Evolutionary conservation across 805 yeast species (phyloP).

Genomic region (Wickerhamiella azymoides): DNA sequence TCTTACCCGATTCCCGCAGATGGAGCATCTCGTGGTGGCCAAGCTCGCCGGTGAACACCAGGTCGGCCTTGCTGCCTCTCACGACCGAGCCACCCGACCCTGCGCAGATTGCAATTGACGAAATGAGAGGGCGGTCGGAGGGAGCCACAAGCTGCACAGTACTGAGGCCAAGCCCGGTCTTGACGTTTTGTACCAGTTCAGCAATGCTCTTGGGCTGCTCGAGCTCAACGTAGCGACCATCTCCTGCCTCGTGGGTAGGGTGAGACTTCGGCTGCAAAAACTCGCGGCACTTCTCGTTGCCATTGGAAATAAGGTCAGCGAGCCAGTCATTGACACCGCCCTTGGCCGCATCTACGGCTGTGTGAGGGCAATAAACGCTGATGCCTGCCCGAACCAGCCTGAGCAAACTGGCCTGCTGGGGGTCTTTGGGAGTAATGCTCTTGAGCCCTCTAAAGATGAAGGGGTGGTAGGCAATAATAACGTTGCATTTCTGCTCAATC

Average conservation of each 20-base stretch:
- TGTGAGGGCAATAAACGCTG: constrained; percentile 89
- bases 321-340: constrained; percentile 96
- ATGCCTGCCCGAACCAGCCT: constrained; percentile 62
- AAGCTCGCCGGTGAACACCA: constrained; percentile 81
- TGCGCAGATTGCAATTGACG: constrained; percentile 74
- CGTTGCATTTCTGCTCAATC: constrained; percentile 34
- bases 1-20: constrained; percentile 54
- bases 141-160: constrained; percentile 42
- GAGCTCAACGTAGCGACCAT: constrained; percentile 60
- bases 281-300: constrained; percentile 18
- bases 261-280: constrained; percentile 35
- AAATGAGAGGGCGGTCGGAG: constrained; percentile 22
- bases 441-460: constrained; percentile 85
- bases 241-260: constrained; percentile 44
- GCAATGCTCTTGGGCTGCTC: constrained; percentile 30
- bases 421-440: constrained; percentile 47
- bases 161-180: constrained; percentile 36
- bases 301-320: constrained; percentile 40
- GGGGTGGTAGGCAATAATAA: constrained; percentile 85
- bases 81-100: constrained; percentile 85
- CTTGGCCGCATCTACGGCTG: constrained; percentile 82
- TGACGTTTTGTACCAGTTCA: constrained; percentile 38
- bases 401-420: constrained; percentile 71
- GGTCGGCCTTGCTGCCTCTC: constrained; percentile 41
- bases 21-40: constrained; percentile 83